A percentile compares a stretch with the other conserved stretches of the same genome.
Conservation (phyloP, 75 land plant species). For the Ceratopteris richardii region DNA sequence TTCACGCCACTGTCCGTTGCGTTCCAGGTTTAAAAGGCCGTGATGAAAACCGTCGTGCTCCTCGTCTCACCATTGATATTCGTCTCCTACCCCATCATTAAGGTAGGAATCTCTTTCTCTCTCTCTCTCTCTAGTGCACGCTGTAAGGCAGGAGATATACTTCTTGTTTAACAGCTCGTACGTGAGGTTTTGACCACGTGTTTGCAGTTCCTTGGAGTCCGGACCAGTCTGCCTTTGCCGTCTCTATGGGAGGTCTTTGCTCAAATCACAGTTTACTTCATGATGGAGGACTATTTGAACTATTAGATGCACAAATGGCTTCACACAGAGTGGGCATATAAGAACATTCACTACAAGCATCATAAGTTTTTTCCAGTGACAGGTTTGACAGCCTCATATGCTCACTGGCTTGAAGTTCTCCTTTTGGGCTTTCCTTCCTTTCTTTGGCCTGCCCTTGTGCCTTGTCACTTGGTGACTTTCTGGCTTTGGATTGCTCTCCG, state of each 20-base stretch:
- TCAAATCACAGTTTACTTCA: conserved; percentile 19
- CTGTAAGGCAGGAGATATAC: neutral
- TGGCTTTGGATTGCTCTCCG: no score
- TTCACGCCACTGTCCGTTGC: conserved; percentile 8
- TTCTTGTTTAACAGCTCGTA: no score
- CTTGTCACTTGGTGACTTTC: conserved; percentile 31
- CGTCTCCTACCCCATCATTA: conserved; percentile 20
- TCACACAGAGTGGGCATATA: conserved; percentile 28
- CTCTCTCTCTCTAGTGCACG: neutral
- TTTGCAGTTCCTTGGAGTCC: conserved; percentile 12
- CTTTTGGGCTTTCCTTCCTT: conserved; percentile 28
- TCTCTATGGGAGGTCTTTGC: conserved; percentile 11
- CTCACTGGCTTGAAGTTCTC: no score
- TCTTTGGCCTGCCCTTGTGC: conserved; percentile 26
- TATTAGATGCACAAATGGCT: conserved; percentile 35
- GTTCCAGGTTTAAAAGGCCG: conserved; percentile 17
- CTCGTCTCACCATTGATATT: conserved; percentile 32
- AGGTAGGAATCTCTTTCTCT: no score
- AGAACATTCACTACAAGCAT: conserved; percentile 29
- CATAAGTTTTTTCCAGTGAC: conserved; percentile 27
- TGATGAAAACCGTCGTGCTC: conserved; percentile 18
- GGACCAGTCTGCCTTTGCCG: conserved; percentile 31
- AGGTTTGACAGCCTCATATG: conserved; percentile 34
- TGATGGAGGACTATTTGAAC: conserved; percentile 29
- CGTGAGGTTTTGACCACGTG: neutral